phyloP scores from a whole-genome alignment of 2,329 filamentous ascomycete species.

The Fusarium torreyae region DNA sequence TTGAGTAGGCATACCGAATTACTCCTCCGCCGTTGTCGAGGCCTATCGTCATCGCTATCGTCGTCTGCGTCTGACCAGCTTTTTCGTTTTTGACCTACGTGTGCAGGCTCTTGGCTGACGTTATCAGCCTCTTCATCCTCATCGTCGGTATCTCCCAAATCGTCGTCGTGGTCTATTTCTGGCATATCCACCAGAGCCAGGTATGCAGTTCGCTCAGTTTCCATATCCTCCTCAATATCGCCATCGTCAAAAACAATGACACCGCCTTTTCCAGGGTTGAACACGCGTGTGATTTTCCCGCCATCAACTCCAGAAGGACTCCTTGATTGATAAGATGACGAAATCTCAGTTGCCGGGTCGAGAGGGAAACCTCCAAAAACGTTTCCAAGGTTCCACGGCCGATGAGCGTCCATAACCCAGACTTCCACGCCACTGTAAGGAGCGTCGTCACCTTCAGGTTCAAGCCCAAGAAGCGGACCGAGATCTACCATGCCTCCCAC shows the following conservation, averaged over 20 bases:
- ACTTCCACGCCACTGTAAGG: conserved; percentile 89
- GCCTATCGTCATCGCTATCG: conserved; percentile 82
- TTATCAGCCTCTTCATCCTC: conserved; percentile 68
- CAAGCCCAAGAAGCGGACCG: conserved; percentile 81
- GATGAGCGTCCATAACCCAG: conserved; percentile 92
- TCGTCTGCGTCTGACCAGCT: conserved; percentile 82
- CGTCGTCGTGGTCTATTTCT: conserved; percentile 82
- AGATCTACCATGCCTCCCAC: conserved; percentile 94
- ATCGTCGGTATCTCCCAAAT: conserved; percentile 71
- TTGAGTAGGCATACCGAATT: conserved; percentile 77
- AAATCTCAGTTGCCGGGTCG: conserved; percentile 65
- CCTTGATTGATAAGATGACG: conserved; percentile 64
- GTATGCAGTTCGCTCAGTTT: conserved; percentile 83
- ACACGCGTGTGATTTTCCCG: conserved; percentile 79
- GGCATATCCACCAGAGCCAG: conserved; percentile 92
- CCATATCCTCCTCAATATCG: conserved; percentile 89
- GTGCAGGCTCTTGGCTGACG: conserved; percentile 55
- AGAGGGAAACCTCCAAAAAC: conserved; percentile 84
- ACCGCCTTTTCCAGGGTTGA: conserved; percentile 85
- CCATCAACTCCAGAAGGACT: conserved; percentile 77
- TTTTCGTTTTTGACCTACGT: conserved; percentile 80
- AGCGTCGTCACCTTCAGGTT: conserved; percentile 73
- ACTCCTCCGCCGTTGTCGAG: conserved; percentile 85
- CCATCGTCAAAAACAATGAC: conserved; percentile 97
- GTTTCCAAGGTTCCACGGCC: conserved; percentile 96